Evolutionary conservation across 768 basidiomycete genomes (phyloP).

Genomic region (Lactarius tabidus): DNA sequence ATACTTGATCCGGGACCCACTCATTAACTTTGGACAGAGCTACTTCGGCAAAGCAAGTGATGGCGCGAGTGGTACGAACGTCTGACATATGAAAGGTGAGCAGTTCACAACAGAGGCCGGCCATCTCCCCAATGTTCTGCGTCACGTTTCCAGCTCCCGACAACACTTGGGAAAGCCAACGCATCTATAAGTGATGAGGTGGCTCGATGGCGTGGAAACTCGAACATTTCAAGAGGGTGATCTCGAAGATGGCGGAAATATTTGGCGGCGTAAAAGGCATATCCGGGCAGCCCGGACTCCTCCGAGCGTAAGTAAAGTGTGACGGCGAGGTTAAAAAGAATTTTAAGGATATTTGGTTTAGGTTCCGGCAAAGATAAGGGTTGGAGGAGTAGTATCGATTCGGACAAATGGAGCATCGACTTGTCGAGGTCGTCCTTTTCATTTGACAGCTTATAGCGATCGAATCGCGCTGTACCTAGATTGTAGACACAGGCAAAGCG

Average conservation of each 20-base stretch:
- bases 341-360: background rate
- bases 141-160: background rate
- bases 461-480: background rate
- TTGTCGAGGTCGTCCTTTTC: background rate
- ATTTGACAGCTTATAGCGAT: background rate
- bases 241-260: background rate
- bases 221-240: background rate
- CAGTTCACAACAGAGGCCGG: background rate
- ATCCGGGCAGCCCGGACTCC: background rate
- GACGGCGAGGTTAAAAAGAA: background rate
- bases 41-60: background rate
- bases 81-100: background rate
- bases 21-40: background rate
- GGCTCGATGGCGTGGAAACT: too few species aligned
- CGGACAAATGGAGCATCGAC: background rate
- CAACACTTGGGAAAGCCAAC: background rate
- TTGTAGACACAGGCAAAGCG: rapidly evolving
- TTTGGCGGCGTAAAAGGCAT: background rate
- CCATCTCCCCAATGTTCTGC: background rate
- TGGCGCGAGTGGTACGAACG: background rate
- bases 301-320: background rate
- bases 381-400: background rate
- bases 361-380: background rate
- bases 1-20: background rate
- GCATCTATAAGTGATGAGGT: background rate